phyloP scores from a whole-genome alignment of 805 yeast genomes.

The Metschnikowia kofuensis region DNA sequence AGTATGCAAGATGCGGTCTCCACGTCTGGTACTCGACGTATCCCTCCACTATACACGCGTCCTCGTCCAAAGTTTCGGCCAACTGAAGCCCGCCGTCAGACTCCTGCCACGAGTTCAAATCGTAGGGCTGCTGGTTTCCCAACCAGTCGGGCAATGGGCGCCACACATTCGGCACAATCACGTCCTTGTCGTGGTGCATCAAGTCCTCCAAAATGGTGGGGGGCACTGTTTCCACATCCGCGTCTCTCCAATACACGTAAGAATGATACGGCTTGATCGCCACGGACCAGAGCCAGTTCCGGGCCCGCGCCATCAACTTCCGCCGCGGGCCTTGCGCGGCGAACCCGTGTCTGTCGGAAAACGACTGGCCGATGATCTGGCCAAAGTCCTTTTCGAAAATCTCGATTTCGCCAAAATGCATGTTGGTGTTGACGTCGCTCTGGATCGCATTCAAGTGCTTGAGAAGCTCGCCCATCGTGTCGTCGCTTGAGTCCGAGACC shows the following conservation, averaged over 20 bases:
- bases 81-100: slow-evolving; percentile 76
- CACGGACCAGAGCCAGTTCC: slow-evolving; percentile 88
- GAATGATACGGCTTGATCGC: slow-evolving; percentile 90
- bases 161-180: slow-evolving; percentile 94
- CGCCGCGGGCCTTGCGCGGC: slow-evolving; percentile 95
- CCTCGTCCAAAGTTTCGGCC: slow-evolving; percentile 79
- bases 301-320: slow-evolving; percentile 91
- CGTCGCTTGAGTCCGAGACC: slow-evolving; percentile 87
- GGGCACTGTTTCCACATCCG: slow-evolving; percentile 92
- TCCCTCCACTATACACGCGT: slow-evolving; percentile 96
- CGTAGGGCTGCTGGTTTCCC: slow-evolving; percentile 82
- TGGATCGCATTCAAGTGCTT: slow-evolving; percentile 61
- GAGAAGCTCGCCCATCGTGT: slow-evolving; percentile 70
- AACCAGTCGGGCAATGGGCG: slow-evolving; percentile 85
- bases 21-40: slow-evolving; percentile 96
- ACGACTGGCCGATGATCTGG: slow-evolving; percentile 88
- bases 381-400: slow-evolving; percentile 92
- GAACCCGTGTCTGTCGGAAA: slow-evolving; percentile 91
- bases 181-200: slow-evolving; percentile 88
- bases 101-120: slow-evolving; percentile 83
- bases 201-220: slow-evolving; percentile 82
- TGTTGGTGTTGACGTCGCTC: slow-evolving; percentile 53
- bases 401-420: slow-evolving; percentile 80
- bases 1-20: slow-evolving; percentile 95
- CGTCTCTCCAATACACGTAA: slow-evolving; percentile 97